Evolutionary conservation across 225 moss, liverwort and hornwort genomes (phyloP).

Genomic region (Takakia lepidozioides): DNA sequence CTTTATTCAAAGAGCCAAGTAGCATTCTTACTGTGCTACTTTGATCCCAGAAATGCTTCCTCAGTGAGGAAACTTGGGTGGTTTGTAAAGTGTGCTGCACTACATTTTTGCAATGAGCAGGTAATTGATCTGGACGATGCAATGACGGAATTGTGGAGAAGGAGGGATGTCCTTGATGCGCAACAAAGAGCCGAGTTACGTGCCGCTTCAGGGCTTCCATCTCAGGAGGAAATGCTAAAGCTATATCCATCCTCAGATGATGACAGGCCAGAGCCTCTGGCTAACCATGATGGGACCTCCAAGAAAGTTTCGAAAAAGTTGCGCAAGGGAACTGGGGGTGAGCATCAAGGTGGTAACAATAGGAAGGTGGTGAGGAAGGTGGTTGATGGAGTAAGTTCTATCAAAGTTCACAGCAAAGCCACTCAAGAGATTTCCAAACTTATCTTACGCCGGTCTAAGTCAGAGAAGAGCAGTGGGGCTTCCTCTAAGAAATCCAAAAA

Average conservation of each 20-base stretch:
- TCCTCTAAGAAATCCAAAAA: constrained; percentile 39
- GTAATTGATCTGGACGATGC: constrained; percentile 77
- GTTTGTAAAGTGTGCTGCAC: too few relatives aligned
- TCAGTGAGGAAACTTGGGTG: too few relatives aligned
- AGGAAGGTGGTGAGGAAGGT: constrained; percentile 31
- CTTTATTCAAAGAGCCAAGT: too few relatives aligned
- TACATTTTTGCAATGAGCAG: constrained; percentile 26
- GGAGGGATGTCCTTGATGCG: constrained; percentile 73
- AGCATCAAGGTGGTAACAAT: constrained; percentile 27
- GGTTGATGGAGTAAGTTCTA: too few relatives aligned
- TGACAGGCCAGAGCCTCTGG: constrained; percentile 47
- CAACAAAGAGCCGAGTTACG: constrained; percentile 49
- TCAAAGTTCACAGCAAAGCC: too few relatives aligned
- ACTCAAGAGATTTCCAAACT: too few relatives aligned
- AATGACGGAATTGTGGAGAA: constrained; percentile 76
- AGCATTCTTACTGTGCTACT: too few relatives aligned
- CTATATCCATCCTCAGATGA: constrained; percentile 81
- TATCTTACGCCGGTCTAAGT: constrained; percentile 11
- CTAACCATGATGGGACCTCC: constrained; percentile 13
- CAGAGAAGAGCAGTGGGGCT: constrained; percentile 12
- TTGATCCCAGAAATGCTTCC: too few relatives aligned
- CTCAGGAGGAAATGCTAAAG: constrained; percentile 54
- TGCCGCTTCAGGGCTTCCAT: constrained; percentile 57
- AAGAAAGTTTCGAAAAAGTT: constrained; percentile 39
- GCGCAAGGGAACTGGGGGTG: constrained; percentile 25